phyloP scores from a whole-genome alignment of 768 basidiomycete species.

The Ramaria sp. region DNA sequence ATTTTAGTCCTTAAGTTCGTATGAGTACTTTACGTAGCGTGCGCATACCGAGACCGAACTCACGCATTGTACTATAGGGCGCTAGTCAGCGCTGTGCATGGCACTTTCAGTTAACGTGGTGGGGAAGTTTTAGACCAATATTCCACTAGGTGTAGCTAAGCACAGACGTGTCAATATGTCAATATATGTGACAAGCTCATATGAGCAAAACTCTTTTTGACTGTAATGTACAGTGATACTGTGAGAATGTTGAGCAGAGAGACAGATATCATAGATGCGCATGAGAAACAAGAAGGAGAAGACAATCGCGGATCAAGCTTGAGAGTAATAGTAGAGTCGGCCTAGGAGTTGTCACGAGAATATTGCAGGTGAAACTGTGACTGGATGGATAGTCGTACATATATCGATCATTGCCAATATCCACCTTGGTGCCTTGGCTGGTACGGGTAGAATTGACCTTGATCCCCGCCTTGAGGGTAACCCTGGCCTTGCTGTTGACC shows the following conservation, averaged over 20 bases:
- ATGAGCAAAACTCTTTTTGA: neutral
- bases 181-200: neutral
- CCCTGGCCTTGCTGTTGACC: slow-evolving; percentile 27
- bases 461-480: slow-evolving; percentile 51
- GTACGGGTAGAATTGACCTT: slow-evolving; percentile 63
- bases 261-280: neutral
- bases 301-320: neutral
- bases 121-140: no score
- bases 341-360: neutral
- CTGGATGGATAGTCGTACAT: no score
- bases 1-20: no score
- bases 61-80: no score
- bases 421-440: slow-evolving; percentile 61
- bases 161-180: neutral
- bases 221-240: slow-evolving; percentile 1
- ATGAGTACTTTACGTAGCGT: no score
- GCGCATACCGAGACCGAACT: no score
- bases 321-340: neutral
- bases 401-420: slow-evolving; percentile 32
- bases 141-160: no score
- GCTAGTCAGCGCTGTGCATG: no score
- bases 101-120: no score
- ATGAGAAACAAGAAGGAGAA: slow-evolving; percentile 3
- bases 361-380: neutral
- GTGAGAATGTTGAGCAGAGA: neutral